These are phyloP conservation scores for Trypanosoma boissoni DNA, from an alignment of 208 protist genomes.

Conservation along the genomic window DNA sequence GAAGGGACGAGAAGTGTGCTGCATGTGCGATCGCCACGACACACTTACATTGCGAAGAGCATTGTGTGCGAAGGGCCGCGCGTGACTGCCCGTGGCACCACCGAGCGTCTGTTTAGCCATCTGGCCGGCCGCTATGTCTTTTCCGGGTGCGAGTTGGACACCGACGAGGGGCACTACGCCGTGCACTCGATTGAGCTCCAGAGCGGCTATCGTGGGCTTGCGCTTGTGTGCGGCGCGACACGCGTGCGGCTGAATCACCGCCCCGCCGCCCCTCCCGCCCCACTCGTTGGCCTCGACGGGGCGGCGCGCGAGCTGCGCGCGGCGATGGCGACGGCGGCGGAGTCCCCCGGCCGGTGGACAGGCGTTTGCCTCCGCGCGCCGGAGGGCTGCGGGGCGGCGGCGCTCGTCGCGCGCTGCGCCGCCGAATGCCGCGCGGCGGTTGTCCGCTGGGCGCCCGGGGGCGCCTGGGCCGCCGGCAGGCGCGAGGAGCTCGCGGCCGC, in stretches of 20 bases:
- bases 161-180: slow-evolving; percentile 37
- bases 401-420: slow-evolving; percentile 31
- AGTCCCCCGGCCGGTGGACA: slow-evolving; percentile 20
- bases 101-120: slow-evolving; percentile 36
- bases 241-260: slow-evolving; percentile 57
- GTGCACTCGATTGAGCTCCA: slow-evolving; percentile 42
- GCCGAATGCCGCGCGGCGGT: slow-evolving; percentile 13
- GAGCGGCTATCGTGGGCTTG: slow-evolving; percentile 51
- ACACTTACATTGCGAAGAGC: slow-evolving; percentile 23
- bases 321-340: slow-evolving; percentile 25
- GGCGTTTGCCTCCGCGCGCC: slow-evolving; percentile 55
- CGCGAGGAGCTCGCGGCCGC: slow-evolving; percentile 9
- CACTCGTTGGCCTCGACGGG: slow-evolving; percentile 40
- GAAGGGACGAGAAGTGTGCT: neutral
- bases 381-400: slow-evolving; percentile 46
- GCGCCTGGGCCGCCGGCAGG: slow-evolving; percentile 11
- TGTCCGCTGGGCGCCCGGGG: slow-evolving; percentile 36
- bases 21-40: slow-evolving; percentile 15
- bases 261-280: neutral
- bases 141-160: slow-evolving; percentile 36
- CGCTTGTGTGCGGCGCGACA: slow-evolving; percentile 41
- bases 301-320: slow-evolving; percentile 25
- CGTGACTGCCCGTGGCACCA: slow-evolving; percentile 22
- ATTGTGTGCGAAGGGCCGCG: slow-evolving; percentile 32
- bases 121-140: slow-evolving; percentile 54